Base-by-base conservation (phyloP, 1,284 basidiomycete genomes). In the Microbotryomycetes sp. region DNA sequence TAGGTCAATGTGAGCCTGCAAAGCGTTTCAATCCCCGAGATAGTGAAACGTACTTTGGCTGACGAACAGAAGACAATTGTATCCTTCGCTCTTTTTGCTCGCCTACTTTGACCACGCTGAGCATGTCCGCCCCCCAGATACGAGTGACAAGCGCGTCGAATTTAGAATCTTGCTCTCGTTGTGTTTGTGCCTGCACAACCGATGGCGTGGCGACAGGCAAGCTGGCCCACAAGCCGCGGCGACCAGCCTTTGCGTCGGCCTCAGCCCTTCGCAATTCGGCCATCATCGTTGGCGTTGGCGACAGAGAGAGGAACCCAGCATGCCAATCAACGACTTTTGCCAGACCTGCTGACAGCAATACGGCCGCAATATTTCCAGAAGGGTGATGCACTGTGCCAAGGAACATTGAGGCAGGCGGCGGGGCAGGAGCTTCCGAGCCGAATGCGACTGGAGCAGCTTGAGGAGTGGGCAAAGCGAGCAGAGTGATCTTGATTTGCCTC, bases 291-390 rank as follows among this genome's bases (percentile, higher is more conserved):
- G 63, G 81, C 3, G 56, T 60, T 16, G 65, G 65, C 15, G 63
- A 79, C 62, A 81, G 81, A 2, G 89, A 83, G 46, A 98, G 83
- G 81, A 97, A 88, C 31, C 93, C 94, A 15, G 92, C 92, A 75
- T 98, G 94, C 93, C 94, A 97, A 74, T 96, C 93, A 61, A 97
- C 88, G 56, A 96, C 83, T 61, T 91, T 87, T 13, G 93, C 94
- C 3, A 97, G 80, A 53, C 94, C 92, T 50, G 84, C 84, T 3
- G 82, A 82, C 21, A 92, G 84, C 51, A 98, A 80, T 76, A 89
- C 86, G 71, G 94, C 90, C 18, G 92, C 91, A 54, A 98, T 88
- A 76, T 97, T 94, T 21, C 94, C 93, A 28, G 86, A 89, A 15
- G 93, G 91, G 73, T 97, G 94, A 29, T 91, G 78, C 81, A 90